Evolutionary conservation across 1,284 basidiomycete genomes (phyloP).

Genomic region (Exobasidium cylindrosporum): DNA sequence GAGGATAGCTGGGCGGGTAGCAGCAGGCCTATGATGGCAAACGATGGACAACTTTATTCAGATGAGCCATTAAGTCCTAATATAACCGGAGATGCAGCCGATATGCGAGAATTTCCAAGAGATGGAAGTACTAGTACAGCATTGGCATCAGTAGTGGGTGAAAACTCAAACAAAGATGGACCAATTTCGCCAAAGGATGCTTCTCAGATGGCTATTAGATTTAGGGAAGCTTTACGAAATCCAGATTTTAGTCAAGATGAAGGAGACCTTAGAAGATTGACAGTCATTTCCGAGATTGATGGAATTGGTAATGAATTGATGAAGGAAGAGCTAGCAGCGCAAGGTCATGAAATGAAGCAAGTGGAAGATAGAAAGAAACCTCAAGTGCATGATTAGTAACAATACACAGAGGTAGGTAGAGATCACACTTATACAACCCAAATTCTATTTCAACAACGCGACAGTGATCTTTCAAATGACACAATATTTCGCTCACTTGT

Average conservation of each 20-base stretch:
- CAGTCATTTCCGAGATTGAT: constrained; percentile 14
- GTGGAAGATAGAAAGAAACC: constrained; percentile 39
- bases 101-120: constrained; percentile 6
- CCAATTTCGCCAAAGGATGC: constrained; percentile 43
- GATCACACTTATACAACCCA: no score
- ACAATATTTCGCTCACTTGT: no score
- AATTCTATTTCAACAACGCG: no score
- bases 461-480: no score
- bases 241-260: constrained; percentile 27
- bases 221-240: constrained; percentile 17
- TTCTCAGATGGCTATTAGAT: constrained; percentile 28
- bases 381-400: not conserved
- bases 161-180: constrained; percentile 24
- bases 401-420: no score
- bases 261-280: constrained; percentile 9
- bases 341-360: constrained; percentile 31
- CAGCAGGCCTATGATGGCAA: constrained; percentile 17
- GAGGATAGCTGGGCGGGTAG: constrained; percentile 8
- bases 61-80: constrained; percentile 2
- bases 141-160: constrained; percentile 14
- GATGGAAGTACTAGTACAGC: constrained; percentile 17
- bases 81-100: not conserved
- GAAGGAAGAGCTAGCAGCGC: constrained; percentile 33
- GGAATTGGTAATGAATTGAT: constrained; percentile 19
- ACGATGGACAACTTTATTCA: constrained; percentile 23